Evolutionary conservation across 2,329 filamentous ascomycete species (phyloP).

Genomic region (Mycosphaerella sp.): DNA sequence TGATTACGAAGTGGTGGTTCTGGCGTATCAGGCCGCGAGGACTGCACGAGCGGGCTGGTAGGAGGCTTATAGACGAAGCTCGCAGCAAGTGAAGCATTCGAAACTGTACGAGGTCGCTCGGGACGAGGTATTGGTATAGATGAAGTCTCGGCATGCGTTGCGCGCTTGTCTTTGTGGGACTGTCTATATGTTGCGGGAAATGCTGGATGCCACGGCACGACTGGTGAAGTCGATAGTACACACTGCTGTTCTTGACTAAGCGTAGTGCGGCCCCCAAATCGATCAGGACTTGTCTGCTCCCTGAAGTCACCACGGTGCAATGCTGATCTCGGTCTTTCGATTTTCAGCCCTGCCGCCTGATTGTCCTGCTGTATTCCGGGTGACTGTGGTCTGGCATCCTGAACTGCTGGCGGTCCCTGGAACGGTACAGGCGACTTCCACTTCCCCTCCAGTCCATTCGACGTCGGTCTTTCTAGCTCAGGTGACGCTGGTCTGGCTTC

Average conservation of each 20-base stretch:
- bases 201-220: conserved; percentile 51
- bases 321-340: conserved; percentile 74
- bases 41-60: conserved; percentile 82
- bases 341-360: conserved; percentile 44
- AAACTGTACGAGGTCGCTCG: conserved; percentile 38
- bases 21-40: conserved; percentile 30
- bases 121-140: conserved; percentile 36
- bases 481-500: conserved; percentile 29
- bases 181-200: conserved; percentile 38
- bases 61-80: conserved; percentile 81
- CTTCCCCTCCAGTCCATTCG: conserved; percentile 32
- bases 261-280: conserved; percentile 12
- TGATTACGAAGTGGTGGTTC: conserved; percentile 31
- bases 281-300: conserved; percentile 30
- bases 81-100: conserved; percentile 62
- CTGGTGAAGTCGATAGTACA: conserved; percentile 46
- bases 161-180: conserved; percentile 13
- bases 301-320: conserved; percentile 58
- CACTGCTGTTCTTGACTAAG: conserved; percentile 17
- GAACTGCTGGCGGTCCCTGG: background rate
- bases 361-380: conserved; percentile 24
- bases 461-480: conserved; percentile 20
- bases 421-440: conserved; percentile 45
- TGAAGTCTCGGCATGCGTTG: conserved; percentile 1
- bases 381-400: conserved; percentile 19